Evolutionary conservation across 2,329 filamentous ascomycete genomes (phyloP), one percentile per base, ranked within the genome.

Genomic region (Fusarium sp.): DNA sequence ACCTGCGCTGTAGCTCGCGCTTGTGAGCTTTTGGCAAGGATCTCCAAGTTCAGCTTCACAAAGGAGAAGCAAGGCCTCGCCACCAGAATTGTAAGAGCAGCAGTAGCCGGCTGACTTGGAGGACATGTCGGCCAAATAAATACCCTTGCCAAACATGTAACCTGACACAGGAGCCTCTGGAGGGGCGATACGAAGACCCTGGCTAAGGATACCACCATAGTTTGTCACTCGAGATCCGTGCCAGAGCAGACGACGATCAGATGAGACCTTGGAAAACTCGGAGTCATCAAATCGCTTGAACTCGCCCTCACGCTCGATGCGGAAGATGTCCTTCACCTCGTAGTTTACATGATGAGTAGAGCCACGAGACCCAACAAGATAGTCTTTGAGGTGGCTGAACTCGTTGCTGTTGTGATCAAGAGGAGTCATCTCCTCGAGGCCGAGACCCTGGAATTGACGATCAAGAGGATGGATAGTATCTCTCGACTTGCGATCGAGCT

Each of bases 111-210:
- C 92, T 3, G 90, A 93, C 79, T 96, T 97, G 75, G 87, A 91
- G 0, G 88, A 91, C 84, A 94, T 94, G 73, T 96, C 93, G 4
- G 93, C 93, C 3, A 97, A 85, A 75, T 97, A 97, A 45, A 97
- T 91, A 43, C 93, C 93, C 77, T 96, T 96, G 57, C 91, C 93
- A 69, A 96, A 97, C 91, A 95, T 95, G 81, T 95, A 94, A 2
- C 92, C 92, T 6, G 84, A 86, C 0, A 89, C 89, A 0, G 93
- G 94, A 0, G 93, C 93, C 77, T 96, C 90, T 0, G 91, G 90
- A 0, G 94, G 94, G 8, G 94, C 94, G 68, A 97, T 97, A n/a
- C 93, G 91, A 8, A 97, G 85, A 67, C 94, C 94, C 77, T 97
- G 92, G 57, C 89, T 91, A 40, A 97, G 86, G 60, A 97, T 97